Conservation (phyloP, 2,329 filamentous ascomycete genomes). For the Curvularia sp. region DNA sequence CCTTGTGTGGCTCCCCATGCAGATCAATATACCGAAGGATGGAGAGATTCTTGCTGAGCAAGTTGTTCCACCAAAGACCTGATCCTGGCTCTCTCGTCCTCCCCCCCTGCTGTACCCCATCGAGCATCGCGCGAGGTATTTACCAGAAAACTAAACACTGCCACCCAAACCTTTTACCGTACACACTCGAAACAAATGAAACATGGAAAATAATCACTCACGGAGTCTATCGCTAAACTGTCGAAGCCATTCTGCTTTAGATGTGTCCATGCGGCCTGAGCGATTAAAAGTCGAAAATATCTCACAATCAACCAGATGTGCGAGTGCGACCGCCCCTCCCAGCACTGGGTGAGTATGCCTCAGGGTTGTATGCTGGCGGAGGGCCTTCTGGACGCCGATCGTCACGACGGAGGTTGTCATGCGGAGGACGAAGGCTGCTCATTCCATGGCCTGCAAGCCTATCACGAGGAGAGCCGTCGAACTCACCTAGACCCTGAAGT, state of each 20-base stretch:
- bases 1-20: neutral
- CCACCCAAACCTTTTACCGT: neutral
- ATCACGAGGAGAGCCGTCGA: neutral
- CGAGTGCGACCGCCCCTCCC: neutral
- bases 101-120: neutral
- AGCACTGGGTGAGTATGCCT: neutral
- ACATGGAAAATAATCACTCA: neutral
- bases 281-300: neutral
- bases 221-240: neutral
- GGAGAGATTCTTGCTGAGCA: neutral
- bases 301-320: neutral
- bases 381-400: neutral
- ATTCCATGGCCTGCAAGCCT: neutral
- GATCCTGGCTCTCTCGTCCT: neutral
- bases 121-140: slow-evolving; percentile 5
- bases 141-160: neutral
- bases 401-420: neutral
- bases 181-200: neutral
- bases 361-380: neutral
- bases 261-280: neutral
- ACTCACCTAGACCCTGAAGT: neutral
- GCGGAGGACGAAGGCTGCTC: neutral
- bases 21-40: neutral
- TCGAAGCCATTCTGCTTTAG: no score
- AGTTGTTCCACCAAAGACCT: neutral